Conservation (phyloP, 1,284 basidiomycete genomes). For the Clitocybe nebularis region DNA sequence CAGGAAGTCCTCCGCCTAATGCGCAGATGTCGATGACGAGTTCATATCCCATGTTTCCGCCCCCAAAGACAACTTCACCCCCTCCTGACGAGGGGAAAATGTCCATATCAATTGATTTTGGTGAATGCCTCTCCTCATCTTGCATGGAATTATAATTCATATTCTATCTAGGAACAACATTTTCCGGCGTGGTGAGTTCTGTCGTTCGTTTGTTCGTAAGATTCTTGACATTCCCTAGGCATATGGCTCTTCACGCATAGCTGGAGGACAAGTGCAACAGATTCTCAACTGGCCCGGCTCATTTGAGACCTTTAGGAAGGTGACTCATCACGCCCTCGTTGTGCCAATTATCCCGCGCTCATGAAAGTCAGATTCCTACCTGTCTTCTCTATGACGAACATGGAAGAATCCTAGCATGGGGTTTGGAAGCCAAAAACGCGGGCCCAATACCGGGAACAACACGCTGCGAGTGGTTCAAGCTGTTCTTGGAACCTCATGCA, state of each 20-base stretch:
- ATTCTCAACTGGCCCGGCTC: constrained; percentile 78
- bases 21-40: constrained; percentile 21
- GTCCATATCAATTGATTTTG: constrained; percentile 78
- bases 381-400: constrained; percentile 71
- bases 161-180: constrained; percentile 61
- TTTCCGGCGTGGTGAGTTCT: constrained; percentile 71
- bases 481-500: constrained; percentile 75
- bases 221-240: constrained; percentile 41
- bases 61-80: constrained; percentile 18
- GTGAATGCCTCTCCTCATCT: constrained; percentile 33
- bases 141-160: background rate
- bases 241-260: constrained; percentile 77
- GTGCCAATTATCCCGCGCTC: no score
- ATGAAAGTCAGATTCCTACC: constrained; percentile 55
- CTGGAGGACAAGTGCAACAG: constrained; percentile 71
- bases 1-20: constrained; percentile 21
- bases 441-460: constrained; percentile 60
- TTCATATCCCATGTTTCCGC: constrained; percentile 21
- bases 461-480: constrained; percentile 78
- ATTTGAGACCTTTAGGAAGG: constrained; percentile 75
- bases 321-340: no score
- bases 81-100: constrained; percentile 57
- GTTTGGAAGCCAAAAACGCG: constrained; percentile 75
- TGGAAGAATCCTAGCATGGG: constrained; percentile 72
- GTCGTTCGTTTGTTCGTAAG: background rate